Percentiles rank a stretch among this genome's conserved stretches.
Conservation (phyloP, 371 early-diverging fungal genomes). For the Apophysomyces variabilis region DNA sequence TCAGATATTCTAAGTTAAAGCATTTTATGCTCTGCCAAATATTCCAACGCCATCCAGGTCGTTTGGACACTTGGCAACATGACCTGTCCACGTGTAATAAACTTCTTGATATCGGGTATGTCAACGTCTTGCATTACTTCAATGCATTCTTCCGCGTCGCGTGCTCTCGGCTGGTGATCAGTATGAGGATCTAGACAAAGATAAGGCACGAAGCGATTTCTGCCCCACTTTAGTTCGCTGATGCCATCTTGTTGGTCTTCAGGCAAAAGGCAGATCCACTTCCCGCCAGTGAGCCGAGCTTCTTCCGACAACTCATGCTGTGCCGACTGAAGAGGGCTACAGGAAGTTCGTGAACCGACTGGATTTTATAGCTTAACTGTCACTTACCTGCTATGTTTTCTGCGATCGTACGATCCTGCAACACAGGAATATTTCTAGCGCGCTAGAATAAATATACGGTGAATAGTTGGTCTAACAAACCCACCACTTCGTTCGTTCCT, state of each 20-base stretch:
- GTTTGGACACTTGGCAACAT: constrained; percentile 61
- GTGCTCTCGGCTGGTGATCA: constrained; percentile 49
- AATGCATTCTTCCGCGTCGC: constrained; percentile 66
- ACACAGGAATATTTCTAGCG: constrained; percentile 62
- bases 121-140: constrained; percentile 43
- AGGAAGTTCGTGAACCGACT: not conserved
- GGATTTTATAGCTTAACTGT: not conserved
- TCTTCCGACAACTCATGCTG: constrained; percentile 70
- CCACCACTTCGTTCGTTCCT: constrained; percentile 67
- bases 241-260: constrained; percentile 56
- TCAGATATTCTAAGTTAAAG: constrained; percentile 33
- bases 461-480: constrained; percentile 2
- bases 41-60: constrained; percentile 54
- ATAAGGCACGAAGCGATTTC: constrained; percentile 66
- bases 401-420: constrained; percentile 60
- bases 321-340: constrained; percentile 56
- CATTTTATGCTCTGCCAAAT: constrained; percentile 34
- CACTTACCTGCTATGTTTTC: constrained; percentile 54
- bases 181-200: constrained; percentile 58
- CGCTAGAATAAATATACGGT: not conserved
- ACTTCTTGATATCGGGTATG: constrained; percentile 38
- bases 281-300: constrained; percentile 57
- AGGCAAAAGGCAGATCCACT: constrained; percentile 57
- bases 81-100: constrained; percentile 50
- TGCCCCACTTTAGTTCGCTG: constrained; percentile 68